phyloP scores from a whole-genome alignment of 768 basidiomycete genomes.

The Suillus tomentosus region DNA sequence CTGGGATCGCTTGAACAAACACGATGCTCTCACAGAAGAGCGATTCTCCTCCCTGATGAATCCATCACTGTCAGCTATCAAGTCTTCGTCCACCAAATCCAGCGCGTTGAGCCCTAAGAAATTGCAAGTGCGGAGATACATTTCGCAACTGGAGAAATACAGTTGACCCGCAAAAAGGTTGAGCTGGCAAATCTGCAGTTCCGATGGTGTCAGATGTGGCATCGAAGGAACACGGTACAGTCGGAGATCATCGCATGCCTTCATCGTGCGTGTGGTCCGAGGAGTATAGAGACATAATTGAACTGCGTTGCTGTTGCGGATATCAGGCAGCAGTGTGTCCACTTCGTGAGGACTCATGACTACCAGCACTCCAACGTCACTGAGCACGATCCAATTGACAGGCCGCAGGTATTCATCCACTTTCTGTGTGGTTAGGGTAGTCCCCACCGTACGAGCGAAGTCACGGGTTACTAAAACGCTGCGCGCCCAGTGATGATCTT shows the following conservation, averaged over 20 bases:
- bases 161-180: constrained; percentile 7
- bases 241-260: constrained; percentile 37
- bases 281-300: constrained; percentile 47
- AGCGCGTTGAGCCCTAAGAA: constrained; percentile 2
- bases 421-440: background rate
- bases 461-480: constrained; percentile 20
- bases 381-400: constrained; percentile 31
- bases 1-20: background rate
- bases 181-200: background rate
- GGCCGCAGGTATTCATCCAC: constrained; percentile 28
- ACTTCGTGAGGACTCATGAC: constrained; percentile 46
- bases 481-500: constrained; percentile 25
- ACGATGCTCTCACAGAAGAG: background rate
- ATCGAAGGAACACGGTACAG: constrained; percentile 13
- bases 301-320: constrained; percentile 36
- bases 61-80: background rate
- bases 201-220: background rate
- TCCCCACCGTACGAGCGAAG: constrained; percentile 18
- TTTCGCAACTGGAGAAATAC: background rate
- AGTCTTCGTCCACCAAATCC: background rate
- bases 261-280: constrained; percentile 35
- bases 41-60: constrained; percentile 2
- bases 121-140: background rate
- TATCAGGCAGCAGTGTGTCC: constrained; percentile 37
- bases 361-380: constrained; percentile 26